These are phyloP conservation scores for Hypoxylon rickii DNA, from an alignment of 495 filamentous ascomycete species.

Conservation along the genomic window DNA sequence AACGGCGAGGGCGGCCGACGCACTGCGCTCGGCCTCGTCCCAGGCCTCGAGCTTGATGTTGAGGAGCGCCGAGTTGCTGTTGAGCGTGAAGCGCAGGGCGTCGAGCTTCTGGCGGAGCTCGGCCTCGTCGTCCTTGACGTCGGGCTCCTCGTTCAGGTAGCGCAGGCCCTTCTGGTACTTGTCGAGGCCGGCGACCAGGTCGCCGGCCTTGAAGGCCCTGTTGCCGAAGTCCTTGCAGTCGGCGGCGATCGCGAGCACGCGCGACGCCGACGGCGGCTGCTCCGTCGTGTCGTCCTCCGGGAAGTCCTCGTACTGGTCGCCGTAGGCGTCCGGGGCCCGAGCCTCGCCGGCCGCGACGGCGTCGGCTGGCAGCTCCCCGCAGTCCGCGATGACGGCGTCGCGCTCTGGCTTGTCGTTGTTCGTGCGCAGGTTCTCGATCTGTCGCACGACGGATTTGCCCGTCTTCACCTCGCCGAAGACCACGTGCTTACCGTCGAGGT, in stretches of 20 bases:
- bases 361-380: conserved; percentile 80
- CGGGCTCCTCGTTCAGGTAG: conserved; percentile 88
- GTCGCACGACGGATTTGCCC: conserved; percentile 87
- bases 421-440: conserved; percentile 87
- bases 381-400: conserved; percentile 78
- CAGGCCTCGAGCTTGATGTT: conserved; percentile 78
- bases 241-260: conserved; percentile 77
- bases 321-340: conserved; percentile 74
- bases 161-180: conserved; percentile 99
- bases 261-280: conserved; percentile 58
- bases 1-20: conserved; percentile 74
- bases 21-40: conserved; percentile 68
- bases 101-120: conserved; percentile 70
- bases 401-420: conserved; percentile 77
- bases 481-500: conserved; percentile 96
- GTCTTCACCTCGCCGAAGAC: conserved; percentile 95
- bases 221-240: conserved; percentile 93
- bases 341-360: conserved; percentile 64
- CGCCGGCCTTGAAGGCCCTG: conserved; percentile 80
- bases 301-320: conserved; percentile 95
- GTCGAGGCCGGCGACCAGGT: conserved; percentile 72
- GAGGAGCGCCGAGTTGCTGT: conserved; percentile 79
- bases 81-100: conserved; percentile 72
- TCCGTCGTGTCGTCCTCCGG: conserved; percentile 75
- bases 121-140: conserved; percentile 67